Conservation (phyloP, 1,284 basidiomycete genomes). For the Ceratobasidium sp. region DNA sequence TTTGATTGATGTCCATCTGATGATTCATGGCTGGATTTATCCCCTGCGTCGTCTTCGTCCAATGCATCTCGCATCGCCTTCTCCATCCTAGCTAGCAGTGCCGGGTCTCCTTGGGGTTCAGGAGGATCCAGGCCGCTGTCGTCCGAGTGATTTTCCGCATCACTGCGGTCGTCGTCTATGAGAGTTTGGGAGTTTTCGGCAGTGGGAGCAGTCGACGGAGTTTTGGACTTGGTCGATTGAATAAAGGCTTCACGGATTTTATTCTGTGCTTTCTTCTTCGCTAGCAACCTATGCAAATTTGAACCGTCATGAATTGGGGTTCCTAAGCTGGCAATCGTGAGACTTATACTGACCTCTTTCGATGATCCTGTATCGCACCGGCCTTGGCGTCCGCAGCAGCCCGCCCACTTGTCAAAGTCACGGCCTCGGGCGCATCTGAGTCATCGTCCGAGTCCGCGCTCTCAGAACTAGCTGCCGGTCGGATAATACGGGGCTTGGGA, state of each 20-base stretch:
- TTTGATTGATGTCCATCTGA: too few species aligned
- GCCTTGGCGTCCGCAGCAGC: conserved; percentile 17
- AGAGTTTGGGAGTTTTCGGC: background rate
- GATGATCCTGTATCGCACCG: background rate
- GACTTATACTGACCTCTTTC: conserved; percentile 3
- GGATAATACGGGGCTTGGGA: background rate
- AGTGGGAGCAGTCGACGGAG: background rate
- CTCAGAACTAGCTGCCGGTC: background rate
- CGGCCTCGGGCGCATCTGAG: conserved; percentile 27
- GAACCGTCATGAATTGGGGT: background rate
- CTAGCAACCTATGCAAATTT: background rate
- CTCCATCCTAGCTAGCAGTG: conserved; percentile 14
- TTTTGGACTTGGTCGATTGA: conserved; percentile 20
- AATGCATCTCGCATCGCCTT: conserved; percentile 10
- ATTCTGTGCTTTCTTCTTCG: conserved; percentile 8
- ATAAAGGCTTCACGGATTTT: conserved; percentile 30
- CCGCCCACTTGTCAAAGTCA: conserved; percentile 13
- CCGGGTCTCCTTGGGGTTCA: background rate
- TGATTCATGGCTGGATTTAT: conserved; percentile 12
- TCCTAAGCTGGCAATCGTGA: background rate
- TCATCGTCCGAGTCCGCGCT: conserved; percentile 13
- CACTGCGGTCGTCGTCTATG: background rate
- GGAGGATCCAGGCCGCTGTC: background rate
- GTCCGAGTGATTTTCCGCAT: background rate
- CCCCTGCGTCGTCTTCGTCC: conserved; percentile 1